phyloP scores from a whole-genome alignment of 2,329 filamentous ascomycete genomes.

The Calycina marina region DNA sequence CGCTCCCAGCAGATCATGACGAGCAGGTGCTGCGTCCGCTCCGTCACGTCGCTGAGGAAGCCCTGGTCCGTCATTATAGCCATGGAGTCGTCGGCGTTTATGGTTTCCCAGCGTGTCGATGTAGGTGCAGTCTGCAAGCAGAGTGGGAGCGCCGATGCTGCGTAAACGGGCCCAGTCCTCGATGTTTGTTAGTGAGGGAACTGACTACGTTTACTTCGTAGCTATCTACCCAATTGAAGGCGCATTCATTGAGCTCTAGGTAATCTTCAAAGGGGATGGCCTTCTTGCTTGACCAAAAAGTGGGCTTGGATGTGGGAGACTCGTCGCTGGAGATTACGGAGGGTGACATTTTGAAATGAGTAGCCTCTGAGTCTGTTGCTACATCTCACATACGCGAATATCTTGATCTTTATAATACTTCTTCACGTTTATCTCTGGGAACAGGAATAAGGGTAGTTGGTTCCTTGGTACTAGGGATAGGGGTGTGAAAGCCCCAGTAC shows the following conservation, averaged over 20 bases:
- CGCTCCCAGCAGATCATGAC: slow-evolving; percentile 43
- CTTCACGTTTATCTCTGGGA: too few relatives aligned
- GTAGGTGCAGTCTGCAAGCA: slow-evolving; percentile 45
- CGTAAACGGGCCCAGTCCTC: slow-evolving; percentile 17
- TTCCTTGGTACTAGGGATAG: too few relatives aligned
- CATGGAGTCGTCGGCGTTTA: slow-evolving; percentile 47
- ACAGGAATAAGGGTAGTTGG: too few relatives aligned
- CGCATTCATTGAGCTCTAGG: slow-evolving; percentile 32
- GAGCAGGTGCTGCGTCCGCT: slow-evolving; percentile 52
- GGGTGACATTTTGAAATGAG: not conserved
- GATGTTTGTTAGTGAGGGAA: not conserved
- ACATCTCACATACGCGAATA: too few relatives aligned
- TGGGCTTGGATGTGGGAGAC: not conserved
- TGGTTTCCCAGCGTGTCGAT: slow-evolving; percentile 45
- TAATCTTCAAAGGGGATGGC: slow-evolving; percentile 27
- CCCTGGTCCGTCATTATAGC: slow-evolving; percentile 39
- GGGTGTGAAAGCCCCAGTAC: too few relatives aligned
- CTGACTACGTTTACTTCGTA: slow-evolving; percentile 40
- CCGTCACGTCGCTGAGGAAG: slow-evolving; percentile 44
- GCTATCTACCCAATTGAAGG: slow-evolving; percentile 50
- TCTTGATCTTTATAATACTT: too few relatives aligned
- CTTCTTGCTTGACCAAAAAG: not conserved
- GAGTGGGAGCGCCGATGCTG: slow-evolving; percentile 14
- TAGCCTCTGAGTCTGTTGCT: too few relatives aligned
- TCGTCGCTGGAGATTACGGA: not conserved